phyloP scores from a whole-genome alignment of 257 asterid species.

The Solanum sejunctum region DNA sequence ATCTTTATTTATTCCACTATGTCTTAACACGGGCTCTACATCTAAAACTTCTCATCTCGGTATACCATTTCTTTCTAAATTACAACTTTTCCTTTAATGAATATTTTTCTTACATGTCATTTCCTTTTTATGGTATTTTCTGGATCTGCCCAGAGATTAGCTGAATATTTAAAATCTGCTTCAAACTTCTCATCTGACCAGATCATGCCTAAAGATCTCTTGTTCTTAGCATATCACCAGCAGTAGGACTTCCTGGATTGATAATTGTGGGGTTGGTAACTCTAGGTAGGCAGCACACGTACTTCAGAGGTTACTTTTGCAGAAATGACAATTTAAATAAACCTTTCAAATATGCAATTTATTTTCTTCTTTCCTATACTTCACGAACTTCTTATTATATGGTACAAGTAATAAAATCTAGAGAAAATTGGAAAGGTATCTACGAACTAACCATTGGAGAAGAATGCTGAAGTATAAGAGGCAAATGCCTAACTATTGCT shows the following conservation, averaged over 20 bases:
- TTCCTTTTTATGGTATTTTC: background rate
- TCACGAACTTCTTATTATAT: background rate
- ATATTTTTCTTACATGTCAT: background rate
- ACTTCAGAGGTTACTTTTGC: background rate
- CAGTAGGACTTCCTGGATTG: background rate
- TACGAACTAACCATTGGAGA: constrained; percentile 62
- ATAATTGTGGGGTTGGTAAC: background rate
- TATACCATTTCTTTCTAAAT: background rate
- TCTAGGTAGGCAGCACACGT: background rate
- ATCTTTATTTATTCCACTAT: background rate
- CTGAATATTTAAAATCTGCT: background rate
- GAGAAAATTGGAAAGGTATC: background rate
- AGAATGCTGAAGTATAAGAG: constrained; percentile 54
- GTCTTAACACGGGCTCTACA: background rate
- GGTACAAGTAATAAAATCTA: background rate
- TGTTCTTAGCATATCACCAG: background rate
- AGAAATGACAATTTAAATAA: background rate
- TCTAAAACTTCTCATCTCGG: background rate
- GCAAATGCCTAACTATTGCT: constrained; percentile 66
- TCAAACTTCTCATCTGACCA: background rate
- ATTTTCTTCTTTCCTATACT: background rate
- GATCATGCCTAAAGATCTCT: background rate
- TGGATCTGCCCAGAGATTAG: background rate
- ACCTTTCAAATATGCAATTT: background rate
- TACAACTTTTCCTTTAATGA: background rate